Base-by-base conservation (phyloP, 495 filamentous ascomycete species). In the Podospora bellae-mahoneyi region DNA sequence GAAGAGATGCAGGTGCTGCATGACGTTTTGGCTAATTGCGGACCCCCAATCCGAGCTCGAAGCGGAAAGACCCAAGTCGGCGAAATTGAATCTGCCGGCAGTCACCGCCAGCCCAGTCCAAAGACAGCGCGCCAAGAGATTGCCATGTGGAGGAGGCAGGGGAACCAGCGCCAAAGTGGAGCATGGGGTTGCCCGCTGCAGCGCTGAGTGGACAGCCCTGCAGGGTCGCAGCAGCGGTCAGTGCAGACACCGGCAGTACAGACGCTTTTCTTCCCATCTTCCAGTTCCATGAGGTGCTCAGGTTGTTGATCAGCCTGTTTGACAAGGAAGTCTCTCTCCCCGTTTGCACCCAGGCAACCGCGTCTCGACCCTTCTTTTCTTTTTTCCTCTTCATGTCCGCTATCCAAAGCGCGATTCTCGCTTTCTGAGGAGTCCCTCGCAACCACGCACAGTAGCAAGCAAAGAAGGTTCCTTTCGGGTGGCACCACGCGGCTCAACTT, bases 1-100 rank as follows among this genome's bases (percentile, higher is more conserved):
- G 61, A 63, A 63, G 48, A 7, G 3, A 6, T 19, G n/a, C 10
- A 27, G 27, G 32, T 16, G 34, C 5, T 63, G 6, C 5, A 61
- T 61, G 23, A 23, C 55, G 55, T 58, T 58, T 58, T 58, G 55
- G 55, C 55, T 58, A 58, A 58, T 58, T 58, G 55, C 55, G 55
- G 23, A 58, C 23, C 18, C 55, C 55, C 55, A 58, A 20, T 58
- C 55, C 55, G 55, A 13, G 59, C 59, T 27, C 59, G 28, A 61
- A 61, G 27, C 16, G 28, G 61, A 58, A 58, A 58, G 23, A 18
- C 55, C 4, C 6, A 9, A 26, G 10, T 20, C n/a, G 6, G 19
- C 6, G 30, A 44, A 44, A 63, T 39, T 63, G 30, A 34, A 39
- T 39, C 61, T 63, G 61, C 61, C 61, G 32, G 18, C 18, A 44